Conservation (phyloP, 768 basidiomycete species). For the Leucosporidium yakuticum region DNA sequence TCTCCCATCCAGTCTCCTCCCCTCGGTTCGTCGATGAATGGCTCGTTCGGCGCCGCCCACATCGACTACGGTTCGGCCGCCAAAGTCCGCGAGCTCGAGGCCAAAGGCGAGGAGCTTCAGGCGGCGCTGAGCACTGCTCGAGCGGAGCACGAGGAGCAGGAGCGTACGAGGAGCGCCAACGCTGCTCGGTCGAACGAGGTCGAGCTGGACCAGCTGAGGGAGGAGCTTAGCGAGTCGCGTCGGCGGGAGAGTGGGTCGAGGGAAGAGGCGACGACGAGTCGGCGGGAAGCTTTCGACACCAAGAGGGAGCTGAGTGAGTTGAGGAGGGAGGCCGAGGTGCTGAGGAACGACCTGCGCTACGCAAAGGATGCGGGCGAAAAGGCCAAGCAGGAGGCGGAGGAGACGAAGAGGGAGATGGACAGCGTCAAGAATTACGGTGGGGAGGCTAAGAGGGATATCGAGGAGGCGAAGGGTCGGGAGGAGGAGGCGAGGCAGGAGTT, state of each 20-base stretch:
- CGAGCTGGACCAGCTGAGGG: background rate
- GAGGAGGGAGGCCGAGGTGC: background rate
- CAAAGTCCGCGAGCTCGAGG: slow-evolving; percentile 51
- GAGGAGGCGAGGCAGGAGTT: slow-evolving; percentile 41
- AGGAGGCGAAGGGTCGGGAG: slow-evolving; percentile 41
- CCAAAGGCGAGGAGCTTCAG: slow-evolving; percentile 52
- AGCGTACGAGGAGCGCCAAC: background rate
- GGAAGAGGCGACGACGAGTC: background rate
- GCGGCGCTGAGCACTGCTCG: slow-evolving; percentile 40
- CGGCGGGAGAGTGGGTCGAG: background rate
- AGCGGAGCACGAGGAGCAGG: slow-evolving; percentile 37
- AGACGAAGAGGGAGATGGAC: slow-evolving; percentile 44
- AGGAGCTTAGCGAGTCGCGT: background rate
- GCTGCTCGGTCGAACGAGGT: too few species aligned
- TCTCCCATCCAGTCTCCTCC: slow-evolving; percentile 32
- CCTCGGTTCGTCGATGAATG: slow-evolving; percentile 45
- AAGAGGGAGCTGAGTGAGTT: background rate
- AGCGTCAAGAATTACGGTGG: slow-evolving; percentile 50
- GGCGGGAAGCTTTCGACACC: slow-evolving; percentile 1
- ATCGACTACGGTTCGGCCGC: background rate
- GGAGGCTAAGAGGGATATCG: slow-evolving; percentile 48
- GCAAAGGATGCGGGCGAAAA: background rate
- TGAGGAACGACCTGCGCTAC: background rate
- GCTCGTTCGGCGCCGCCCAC: too few species aligned
- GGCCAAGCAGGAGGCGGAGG: background rate